Conservation (phyloP, 1,139 yeast genomes). For the Debaryomycetaceae sp. region DNA sequence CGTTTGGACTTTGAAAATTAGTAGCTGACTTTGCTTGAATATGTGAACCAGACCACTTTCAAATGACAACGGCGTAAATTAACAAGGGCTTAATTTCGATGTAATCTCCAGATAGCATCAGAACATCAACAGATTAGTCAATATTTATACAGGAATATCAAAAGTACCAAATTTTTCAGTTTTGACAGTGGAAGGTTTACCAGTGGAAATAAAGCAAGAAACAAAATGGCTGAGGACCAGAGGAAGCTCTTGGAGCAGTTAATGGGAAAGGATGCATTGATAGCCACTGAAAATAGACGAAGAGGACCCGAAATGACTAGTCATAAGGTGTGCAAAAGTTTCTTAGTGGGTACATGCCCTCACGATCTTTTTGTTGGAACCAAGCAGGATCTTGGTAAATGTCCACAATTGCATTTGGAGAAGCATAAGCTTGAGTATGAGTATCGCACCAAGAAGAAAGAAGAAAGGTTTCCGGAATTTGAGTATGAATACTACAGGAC, state of each 20-base stretch:
- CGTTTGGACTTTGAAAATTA: too few species aligned
- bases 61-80: too few species aligned
- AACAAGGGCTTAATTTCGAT: too few species aligned
- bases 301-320: constrained; percentile 55
- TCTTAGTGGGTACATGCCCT: constrained; percentile 84
- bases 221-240: constrained; percentile 65
- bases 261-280: constrained; percentile 66
- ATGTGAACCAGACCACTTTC: too few species aligned
- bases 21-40: too few species aligned
- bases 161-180: not conserved
- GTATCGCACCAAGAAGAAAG: constrained; percentile 48
- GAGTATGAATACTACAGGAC: constrained; percentile 64
- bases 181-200: not conserved
- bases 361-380: constrained; percentile 81
- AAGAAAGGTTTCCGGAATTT: constrained; percentile 62
- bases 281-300: constrained; percentile 33
- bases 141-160: not conserved
- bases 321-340: constrained; percentile 72
- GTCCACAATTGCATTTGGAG: constrained; percentile 75
- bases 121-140: not conserved
- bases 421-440: constrained; percentile 74
- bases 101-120: too few species aligned
- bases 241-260: constrained; percentile 73
- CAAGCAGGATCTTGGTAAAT: constrained; percentile 77
- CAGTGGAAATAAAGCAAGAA: not conserved